Base-by-base conservation (phyloP, 257 asterid species). In the Penstemon barbatus region DNA sequence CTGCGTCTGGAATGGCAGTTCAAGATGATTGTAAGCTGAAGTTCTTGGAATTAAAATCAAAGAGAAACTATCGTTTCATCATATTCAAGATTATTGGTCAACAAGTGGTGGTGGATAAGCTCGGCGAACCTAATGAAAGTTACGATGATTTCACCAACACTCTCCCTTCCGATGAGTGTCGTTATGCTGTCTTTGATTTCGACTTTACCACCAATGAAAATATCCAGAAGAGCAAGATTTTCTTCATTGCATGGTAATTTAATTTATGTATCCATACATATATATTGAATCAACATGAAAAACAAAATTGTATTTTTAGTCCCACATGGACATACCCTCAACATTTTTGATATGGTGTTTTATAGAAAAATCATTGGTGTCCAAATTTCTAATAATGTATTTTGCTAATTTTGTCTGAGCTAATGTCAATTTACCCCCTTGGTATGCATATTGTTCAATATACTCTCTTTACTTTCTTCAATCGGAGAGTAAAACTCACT, bases 201-300 rank as follows among this genome's bases (percentile, higher is more conserved):
- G 95, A 91, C 68, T 88, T 91, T 85, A 79, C 65, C 78, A 91
- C 97, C 46, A 61, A 71, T 4, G 96, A 91, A 61, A 91, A 89
- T 62, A 80, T 87, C 83, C 97, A 91, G 80, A 91, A 88, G 85
- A 87, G 95, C 96, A 91, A 91, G 88, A 87, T 86, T 57, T 83
- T 81, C 91, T 91, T 88, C 54, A 66, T 86, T 10, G 95, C 97
- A 12, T 88, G 95, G 97, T 87, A 71, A 46, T 6, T 6, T 3
- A 19, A 33, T 4, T 5, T 1, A 25, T 25, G 2, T 25, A 25
- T 25, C 3, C 33, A 1, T 25, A 25, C 33, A 25, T 25, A 25
- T 25, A 1, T 58, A 36, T 57, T 19, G 10, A 15, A 5, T 6
- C 39, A 2, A 25, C 7, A 13, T 3, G 38, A 55, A 8, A 0